Evolutionary conservation across 108 stramenopile species (phyloP), one percentile per base, ranked within the genome.

Genomic region (Nannochloropsis oceanica): DNA sequence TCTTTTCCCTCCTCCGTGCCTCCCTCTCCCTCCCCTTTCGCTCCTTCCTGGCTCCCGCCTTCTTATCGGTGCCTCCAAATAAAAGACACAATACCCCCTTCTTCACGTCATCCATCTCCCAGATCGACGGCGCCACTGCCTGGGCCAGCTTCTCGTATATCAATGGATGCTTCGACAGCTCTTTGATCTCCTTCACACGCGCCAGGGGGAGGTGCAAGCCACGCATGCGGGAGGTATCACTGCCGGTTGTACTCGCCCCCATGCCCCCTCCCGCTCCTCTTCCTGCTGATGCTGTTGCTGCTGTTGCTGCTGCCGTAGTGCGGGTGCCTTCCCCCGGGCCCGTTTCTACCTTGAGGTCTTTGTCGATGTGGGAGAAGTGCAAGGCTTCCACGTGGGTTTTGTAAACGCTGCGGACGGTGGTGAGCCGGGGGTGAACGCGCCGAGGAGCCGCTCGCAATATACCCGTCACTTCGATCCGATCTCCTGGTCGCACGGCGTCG

Each of bases 51-150:
- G 44, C 27, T 73, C 22, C 85, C 83, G 13, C 44, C 79, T 80
- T 80, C 84, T 89, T 87, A 43, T 46, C 59, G 88, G 94, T 96
- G 20, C 99, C 99, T 9, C 98, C 99, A 89, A 99, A 97, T 43
- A 99, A 91, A 96, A 96, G 96, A 87, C 96, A 98, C 59, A 99
- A 87, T 0, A 99, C 94, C 9, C 99, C 99, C 84, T 95, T 96
- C 87, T 99, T 99, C 82, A 98, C 97, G 92, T 99, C 95, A 81
- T 98, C 98, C 89, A 99, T 85, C 91, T 95, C 99, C 96, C 97
- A 98, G 87, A 99, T 97, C 25, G 96, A 97, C 0, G 99, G 99
- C 44, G 99, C 99, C 83, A 99, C 89, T 25, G 89, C 84, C 43
- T 27, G 81, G 24, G 84, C 80, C 85, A 88, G 43, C 86, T 93